Conservation (phyloP, 2,329 filamentous ascomycete species). For the Orbilia javanica region DNA sequence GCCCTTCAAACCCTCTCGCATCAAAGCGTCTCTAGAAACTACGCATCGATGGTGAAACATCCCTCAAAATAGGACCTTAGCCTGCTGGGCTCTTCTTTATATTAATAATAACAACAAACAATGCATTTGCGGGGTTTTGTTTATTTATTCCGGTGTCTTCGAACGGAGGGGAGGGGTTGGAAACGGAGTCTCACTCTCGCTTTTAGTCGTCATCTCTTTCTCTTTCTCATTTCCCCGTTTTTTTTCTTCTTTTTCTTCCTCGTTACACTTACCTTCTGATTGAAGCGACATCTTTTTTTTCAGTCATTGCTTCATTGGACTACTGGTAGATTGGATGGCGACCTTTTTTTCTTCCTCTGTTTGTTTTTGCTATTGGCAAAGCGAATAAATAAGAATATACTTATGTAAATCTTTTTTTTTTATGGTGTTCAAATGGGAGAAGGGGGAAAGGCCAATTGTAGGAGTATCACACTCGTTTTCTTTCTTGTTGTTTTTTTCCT, state of each 20-base stretch:
- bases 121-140: constrained; percentile 17
- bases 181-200: constrained; percentile 23
- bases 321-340: constrained; percentile 50
- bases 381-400: constrained; percentile 41
- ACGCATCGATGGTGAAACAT: neutral
- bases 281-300: constrained; percentile 23
- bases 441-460: neutral
- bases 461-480: neutral
- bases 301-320: constrained; percentile 18
- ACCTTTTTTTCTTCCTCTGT: neutral
- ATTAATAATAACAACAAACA: neutral
- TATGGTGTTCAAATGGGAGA: constrained; percentile 10
- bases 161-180: neutral
- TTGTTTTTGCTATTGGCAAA: constrained; percentile 22
- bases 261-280: constrained; percentile 5
- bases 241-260: neutral
- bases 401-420: constrained; percentile 30
- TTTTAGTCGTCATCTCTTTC: neutral
- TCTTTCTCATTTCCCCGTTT: neutral
- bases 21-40: neutral
- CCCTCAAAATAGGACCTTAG: constrained; percentile 7
- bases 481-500: neutral
- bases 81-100: neutral
- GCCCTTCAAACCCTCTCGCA: neutral
- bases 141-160: constrained; percentile 10